Percentiles rank a stretch among this genome's conserved stretches.
Conservation (phyloP, 352 stramenopile species). For the Phytophthora quininea region DNA sequence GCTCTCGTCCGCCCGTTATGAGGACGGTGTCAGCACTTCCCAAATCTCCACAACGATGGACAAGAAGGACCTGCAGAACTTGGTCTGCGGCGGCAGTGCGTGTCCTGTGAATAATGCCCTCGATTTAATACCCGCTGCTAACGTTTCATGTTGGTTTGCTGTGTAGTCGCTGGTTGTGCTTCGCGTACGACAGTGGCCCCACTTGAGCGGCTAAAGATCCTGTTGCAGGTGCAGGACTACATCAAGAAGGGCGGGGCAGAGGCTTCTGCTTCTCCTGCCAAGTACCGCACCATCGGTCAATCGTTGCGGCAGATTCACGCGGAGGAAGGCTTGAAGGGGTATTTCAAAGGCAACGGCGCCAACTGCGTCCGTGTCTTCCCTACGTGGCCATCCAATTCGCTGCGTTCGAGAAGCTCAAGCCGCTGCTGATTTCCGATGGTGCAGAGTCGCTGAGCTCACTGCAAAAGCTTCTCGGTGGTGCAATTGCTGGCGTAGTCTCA, state of each 20-base stretch:
- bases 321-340: conserved; percentile 65
- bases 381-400: conserved; percentile 85
- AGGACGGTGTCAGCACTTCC: conserved; percentile 19
- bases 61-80: conserved; percentile 58
- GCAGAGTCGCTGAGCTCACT: conserved; percentile 45
- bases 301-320: conserved; percentile 67
- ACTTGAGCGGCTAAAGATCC: conserved; percentile 82
- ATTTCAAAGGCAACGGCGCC: conserved; percentile 82
- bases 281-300: conserved; percentile 63
- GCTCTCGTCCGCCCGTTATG: conserved; percentile 16
- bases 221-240: conserved; percentile 81
- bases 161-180: conserved; percentile 66
- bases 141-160: not conserved
- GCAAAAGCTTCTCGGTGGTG: conserved; percentile 62
- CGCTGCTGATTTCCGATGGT: conserved; percentile 46
- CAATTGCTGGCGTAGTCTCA: conserved; percentile 68
- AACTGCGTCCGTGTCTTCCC: conserved; percentile 81
- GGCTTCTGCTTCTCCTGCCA: conserved; percentile 14
- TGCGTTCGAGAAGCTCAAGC: conserved; percentile 67
- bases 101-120: conserved; percentile 1
- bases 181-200: conserved; percentile 75
- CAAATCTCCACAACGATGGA: conserved; percentile 26
- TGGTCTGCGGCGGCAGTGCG: conserved; percentile 78
- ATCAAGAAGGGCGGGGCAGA: conserved; percentile 33
- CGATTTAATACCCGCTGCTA: not conserved